A percentile compares a stretch with the other conserved stretches of the same genome.
Conservation (phyloP, 2,329 filamentous ascomycete genomes). For the Cordyceps tenuipes region DNA sequence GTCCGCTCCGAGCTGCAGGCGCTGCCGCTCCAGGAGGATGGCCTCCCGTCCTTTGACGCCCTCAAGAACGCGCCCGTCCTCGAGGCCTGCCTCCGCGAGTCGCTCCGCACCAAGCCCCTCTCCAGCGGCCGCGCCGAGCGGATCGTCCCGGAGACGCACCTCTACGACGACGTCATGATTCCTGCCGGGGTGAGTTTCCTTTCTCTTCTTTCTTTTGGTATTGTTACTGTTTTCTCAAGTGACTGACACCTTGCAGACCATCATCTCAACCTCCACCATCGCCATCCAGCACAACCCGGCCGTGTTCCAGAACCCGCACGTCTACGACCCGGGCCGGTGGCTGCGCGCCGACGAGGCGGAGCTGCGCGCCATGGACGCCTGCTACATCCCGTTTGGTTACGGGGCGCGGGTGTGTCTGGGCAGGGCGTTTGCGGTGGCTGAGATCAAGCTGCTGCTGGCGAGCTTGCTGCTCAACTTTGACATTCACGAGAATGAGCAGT, state of each 20-base stretch:
- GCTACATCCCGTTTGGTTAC: conserved; percentile 3
- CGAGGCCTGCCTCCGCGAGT: not conserved
- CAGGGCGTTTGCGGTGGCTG: not conserved
- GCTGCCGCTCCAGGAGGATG: not conserved
- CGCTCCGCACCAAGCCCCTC: not conserved
- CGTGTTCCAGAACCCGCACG: conserved; percentile 1
- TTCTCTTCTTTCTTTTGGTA: not conserved
- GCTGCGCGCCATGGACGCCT: not conserved
- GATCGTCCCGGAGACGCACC: not conserved
- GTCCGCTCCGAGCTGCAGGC: not conserved
- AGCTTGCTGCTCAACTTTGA: not conserved
- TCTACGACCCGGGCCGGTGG: conserved; percentile 5
- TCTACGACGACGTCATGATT: conserved; percentile 3
- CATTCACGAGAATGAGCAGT: conserved; percentile 3
- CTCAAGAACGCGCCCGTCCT: conserved; percentile 1
- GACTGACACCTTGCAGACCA: not conserved
- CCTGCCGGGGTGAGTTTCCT: not conserved
- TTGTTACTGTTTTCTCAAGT: too few relatives aligned
- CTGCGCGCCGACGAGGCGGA: conserved; percentile 1
- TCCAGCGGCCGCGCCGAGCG: conserved; percentile 2
- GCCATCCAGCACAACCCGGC: not conserved
- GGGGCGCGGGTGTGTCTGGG: not conserved
- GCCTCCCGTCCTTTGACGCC: not conserved
- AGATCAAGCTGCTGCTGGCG: not conserved
- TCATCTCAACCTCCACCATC: conserved; percentile 1